A percentile compares a stretch with the other conserved stretches of the same genome.
These are phyloP conservation scores for Diaporthe longicolla DNA, from an alignment of 2,329 filamentous ascomycete species.

Conservation along the genomic window DNA sequence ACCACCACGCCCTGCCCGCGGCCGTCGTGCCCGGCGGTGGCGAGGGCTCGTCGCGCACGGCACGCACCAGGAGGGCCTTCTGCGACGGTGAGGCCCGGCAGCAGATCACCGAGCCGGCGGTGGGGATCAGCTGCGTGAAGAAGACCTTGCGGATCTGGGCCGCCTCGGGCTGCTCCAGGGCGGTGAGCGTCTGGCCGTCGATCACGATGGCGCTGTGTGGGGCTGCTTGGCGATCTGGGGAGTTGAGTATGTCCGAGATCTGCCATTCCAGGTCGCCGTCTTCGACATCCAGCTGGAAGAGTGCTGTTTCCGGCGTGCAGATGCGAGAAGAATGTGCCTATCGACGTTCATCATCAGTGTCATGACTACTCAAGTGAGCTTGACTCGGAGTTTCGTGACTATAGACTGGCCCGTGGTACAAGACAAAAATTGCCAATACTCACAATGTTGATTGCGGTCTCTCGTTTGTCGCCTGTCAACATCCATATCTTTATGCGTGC, in stretches of 20 bases:
- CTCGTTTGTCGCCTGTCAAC: conserved; percentile 89
- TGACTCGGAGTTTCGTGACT: background rate
- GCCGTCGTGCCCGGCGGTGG: background rate
- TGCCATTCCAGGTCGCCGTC: conserved; percentile 76
- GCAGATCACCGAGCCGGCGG: conserved; percentile 93
- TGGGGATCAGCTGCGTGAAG: conserved; percentile 85
- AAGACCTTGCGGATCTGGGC: conserved; percentile 59
- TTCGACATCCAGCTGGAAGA: conserved; percentile 79
- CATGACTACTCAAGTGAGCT: too few species aligned
- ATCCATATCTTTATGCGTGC: conserved; percentile 95
- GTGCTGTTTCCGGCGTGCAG: conserved; percentile 81
- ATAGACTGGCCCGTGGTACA: background rate
- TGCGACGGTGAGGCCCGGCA: conserved; percentile 92
- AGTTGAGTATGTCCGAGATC: conserved; percentile 74
- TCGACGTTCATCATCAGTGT: background rate
- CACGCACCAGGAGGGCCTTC: conserved; percentile 88
- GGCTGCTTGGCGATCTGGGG: conserved; percentile 74
- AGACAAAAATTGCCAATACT: background rate
- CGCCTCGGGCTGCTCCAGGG: conserved; percentile 45
- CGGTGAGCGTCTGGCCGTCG: conserved; percentile 69
- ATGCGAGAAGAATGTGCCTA: conserved; percentile 76
- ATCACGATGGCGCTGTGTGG: conserved; percentile 88
- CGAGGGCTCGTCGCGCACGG: conserved; percentile 69
- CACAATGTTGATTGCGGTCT: conserved; percentile 88
- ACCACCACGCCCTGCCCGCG: background rate